A percentile compares a stretch with the other conserved stretches of the same genome.
These are phyloP conservation scores for Populus hybrid DNA, from an alignment of 441 rosid genomes.

Conservation along the genomic window DNA sequence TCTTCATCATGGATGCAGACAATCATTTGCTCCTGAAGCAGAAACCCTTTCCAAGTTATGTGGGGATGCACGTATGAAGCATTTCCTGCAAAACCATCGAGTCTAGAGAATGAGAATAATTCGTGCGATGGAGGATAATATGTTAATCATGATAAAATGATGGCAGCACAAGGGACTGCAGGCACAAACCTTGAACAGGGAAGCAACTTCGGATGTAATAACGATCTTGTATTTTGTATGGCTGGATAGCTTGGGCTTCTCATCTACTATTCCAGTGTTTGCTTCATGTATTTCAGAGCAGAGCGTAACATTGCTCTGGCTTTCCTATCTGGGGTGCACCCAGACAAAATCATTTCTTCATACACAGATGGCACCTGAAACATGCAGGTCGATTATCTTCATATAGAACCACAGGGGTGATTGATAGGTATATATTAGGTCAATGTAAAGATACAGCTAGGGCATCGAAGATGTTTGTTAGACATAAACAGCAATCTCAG, in stretches of 20 bases:
- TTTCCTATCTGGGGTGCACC: slow-evolving; percentile 87
- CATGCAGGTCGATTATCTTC: background rate
- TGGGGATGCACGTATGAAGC: background rate
- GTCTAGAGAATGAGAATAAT: background rate
- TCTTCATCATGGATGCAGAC: background rate
- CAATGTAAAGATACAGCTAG: background rate
- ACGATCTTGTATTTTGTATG: slow-evolving; percentile 8
- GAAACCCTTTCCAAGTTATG: slow-evolving; percentile 7
- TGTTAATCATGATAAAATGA: background rate
- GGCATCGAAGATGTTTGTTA: background rate
- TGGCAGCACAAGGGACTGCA: background rate
- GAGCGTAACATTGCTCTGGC: slow-evolving; percentile 96
- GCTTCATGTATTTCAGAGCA: slow-evolving; percentile 90
- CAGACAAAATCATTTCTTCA: slow-evolving; percentile 87
- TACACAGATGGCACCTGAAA: slow-evolving; percentile 85
- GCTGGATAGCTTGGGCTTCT: slow-evolving; percentile 8
- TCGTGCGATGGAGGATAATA: background rate
- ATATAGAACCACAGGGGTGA: background rate
- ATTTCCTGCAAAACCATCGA: slow-evolving; percentile 20
- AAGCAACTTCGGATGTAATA: background rate
- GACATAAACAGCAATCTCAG: background rate
- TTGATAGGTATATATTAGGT: too few species aligned
- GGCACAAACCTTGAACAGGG: slow-evolving; percentile 28
- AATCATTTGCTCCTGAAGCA: background rate
- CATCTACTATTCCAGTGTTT: slow-evolving; percentile 45